Base-by-base conservation (phyloP, 2,329 filamentous ascomycete genomes). In the Scedosporium minutisporum region DNA sequence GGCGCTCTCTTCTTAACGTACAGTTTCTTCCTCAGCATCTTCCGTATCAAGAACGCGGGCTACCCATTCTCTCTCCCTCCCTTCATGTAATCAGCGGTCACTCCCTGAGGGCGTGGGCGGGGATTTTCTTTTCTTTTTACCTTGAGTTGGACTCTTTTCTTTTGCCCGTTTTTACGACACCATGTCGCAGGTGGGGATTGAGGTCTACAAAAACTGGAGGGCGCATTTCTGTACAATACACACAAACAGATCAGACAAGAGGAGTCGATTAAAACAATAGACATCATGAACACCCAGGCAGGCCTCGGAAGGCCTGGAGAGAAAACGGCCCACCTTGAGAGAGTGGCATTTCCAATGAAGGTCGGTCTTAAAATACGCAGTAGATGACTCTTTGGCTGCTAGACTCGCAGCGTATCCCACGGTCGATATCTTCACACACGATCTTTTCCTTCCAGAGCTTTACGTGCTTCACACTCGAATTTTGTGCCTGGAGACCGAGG, bases 41-140 rank as follows among this genome's bases (percentile, higher is more conserved):
- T 99, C 83, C 87, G 93, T 69, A 81, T 89, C 69, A 99, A 99
- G 87, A 99, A 97, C 72, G 87, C 87, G 41, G 91, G 91, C 25
- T 99, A 99, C 76, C 93, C 93, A 16, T 97, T 97, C 77, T 92
- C 87, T 71, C 82, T 99, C 65, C 95, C 95, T 62, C 95, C 95
- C 10, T 97, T 99, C 75, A 81, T 87, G 77, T 86, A 64, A 9
- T 18, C 55, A 29, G 23, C 2, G 55, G 25, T 4, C 33, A 10
- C 7, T 16, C n/a, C 21, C 23, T 7, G 55, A 58, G 23, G n/a
- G 23, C 25, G n/a, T 18, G 44, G 6, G 21, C 44, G n/a, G 21
- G 21, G 9, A 23, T 23, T 48, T 48, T n/a, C 44, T 48, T 48
- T 48, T n/a, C 44, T 23, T 48, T 48, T 48, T 14, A 48, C 21